These are phyloP conservation scores for Theobroma cacao DNA, from an alignment of 345 rosid genomes.

Conservation along the genomic window DNA sequence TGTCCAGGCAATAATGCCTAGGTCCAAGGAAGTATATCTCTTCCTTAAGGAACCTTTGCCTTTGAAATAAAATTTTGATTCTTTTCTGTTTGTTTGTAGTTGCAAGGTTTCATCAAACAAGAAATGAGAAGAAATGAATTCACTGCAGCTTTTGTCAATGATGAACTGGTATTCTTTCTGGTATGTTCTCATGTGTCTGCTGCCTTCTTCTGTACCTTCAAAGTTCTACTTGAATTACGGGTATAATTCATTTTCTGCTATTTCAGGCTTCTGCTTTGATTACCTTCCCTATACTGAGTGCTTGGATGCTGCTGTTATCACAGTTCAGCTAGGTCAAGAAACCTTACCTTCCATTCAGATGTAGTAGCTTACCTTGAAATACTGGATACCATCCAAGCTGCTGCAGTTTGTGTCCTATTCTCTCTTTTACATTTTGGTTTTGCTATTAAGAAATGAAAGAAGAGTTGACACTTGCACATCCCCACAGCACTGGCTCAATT, in stretches of 20 bases:
- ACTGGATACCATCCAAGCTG: not conserved
- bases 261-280: conserved; percentile 78
- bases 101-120: conserved; percentile 64
- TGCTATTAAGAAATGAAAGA: not conserved
- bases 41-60: not conserved
- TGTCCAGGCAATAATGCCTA: not conserved
- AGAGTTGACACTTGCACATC: not conserved
- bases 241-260: conserved; percentile 5
- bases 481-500: not conserved
- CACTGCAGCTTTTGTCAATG: conserved; percentile 55
- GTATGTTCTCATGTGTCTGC: conserved; percentile 30
- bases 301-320: conserved; percentile 50
- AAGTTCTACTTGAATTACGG: not conserved
- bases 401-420: not conserved
- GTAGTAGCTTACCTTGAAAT: conserved; percentile 7
- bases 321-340: conserved; percentile 22
- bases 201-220: not conserved
- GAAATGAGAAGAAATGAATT: conserved; percentile 61
- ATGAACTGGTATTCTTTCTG: conserved; percentile 71
- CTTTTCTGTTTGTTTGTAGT: conserved; percentile 32
- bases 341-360: not conserved
- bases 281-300: conserved; percentile 63
- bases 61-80: not conserved
- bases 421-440: not conserved
- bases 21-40: not conserved